Evolutionary conservation across 768 basidiomycete genomes (phyloP).

Genomic region (Pisolithus sp.): DNA sequence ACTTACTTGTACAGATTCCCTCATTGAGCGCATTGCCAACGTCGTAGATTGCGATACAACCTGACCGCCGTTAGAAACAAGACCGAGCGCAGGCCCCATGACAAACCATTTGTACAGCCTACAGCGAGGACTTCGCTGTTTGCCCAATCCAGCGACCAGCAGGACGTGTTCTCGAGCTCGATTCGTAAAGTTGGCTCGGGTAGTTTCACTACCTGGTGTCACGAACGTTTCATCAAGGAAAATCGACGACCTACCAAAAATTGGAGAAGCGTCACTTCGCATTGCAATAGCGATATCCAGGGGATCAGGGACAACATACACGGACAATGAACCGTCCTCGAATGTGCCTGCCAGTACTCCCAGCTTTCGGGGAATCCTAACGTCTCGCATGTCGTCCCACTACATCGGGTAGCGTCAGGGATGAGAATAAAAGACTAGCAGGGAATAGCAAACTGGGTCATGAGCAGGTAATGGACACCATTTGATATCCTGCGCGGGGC

Average conservation of each 20-base stretch:
- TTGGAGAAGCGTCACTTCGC: constrained; percentile 29
- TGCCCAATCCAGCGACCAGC: constrained; percentile 84
- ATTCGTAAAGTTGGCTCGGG: constrained; percentile 65
- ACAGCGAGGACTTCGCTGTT: constrained; percentile 78
- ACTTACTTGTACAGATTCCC: constrained; percentile 27
- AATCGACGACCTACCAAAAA: constrained; percentile 42
- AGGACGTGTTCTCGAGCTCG: constrained; percentile 68
- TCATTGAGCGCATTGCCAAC: constrained; percentile 38
- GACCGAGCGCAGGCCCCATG: neutral
- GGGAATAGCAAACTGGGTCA: constrained; percentile 39
- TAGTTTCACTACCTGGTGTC: constrained; percentile 40
- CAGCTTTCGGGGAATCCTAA: constrained; percentile 45
- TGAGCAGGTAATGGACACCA: constrained; percentile 92
- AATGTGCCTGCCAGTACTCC: constrained; percentile 83
- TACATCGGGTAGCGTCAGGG: constrained; percentile 8
- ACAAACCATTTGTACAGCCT: constrained; percentile 75
- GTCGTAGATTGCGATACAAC: constrained; percentile 53
- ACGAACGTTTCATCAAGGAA: neutral
- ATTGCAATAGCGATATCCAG: constrained; percentile 33
- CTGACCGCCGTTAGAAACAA: constrained; percentile 23
- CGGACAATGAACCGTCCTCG: constrained; percentile 76
- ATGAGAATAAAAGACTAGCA: neutral
- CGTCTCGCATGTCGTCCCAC: constrained; percentile 17
- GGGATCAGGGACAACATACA: constrained; percentile 80
- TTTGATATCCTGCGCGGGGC: constrained; percentile 73